A percentile compares a stretch with the other conserved stretches of the same genome.
Conservation (phyloP, 441 rosid genomes). For the Jatropha podagrica region DNA sequence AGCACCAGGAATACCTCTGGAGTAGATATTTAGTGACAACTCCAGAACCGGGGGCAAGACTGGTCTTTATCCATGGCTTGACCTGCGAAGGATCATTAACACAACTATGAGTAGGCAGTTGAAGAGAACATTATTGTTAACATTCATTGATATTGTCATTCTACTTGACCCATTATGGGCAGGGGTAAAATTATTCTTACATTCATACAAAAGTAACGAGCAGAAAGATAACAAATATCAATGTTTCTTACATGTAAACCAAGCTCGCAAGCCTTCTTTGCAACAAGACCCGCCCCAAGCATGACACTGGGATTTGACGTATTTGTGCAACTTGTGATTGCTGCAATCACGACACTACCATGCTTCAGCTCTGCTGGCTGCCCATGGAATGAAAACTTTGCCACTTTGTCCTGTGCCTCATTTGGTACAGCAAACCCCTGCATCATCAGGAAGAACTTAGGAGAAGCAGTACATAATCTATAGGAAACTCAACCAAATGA, state of each 20-base stretch:
- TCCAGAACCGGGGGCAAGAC: conserved; percentile 99
- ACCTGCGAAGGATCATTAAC: conserved; percentile 51
- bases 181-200: background rate
- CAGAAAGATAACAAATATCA: background rate
- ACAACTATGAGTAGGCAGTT: conserved; percentile 18
- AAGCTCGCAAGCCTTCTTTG: conserved; percentile 94
- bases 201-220: conserved; percentile 7
- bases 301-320: conserved; percentile 99
- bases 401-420: conserved; percentile 75
- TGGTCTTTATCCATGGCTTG: conserved; percentile 97
- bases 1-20: conserved; percentile 49
- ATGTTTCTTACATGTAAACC: conserved; percentile 65
- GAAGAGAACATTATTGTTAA: background rate
- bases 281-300: conserved; percentile 99
- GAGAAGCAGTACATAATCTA: conserved; percentile 3
- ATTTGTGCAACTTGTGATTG: conserved; percentile 98
- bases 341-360: conserved; percentile 98
- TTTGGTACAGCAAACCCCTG: conserved; percentile 97
- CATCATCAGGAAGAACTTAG: conserved; percentile 14
- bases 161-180: background rate
- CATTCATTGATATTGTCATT: background rate
- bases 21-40: conserved; percentile 91
- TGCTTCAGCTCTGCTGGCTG: conserved; percentile 90
- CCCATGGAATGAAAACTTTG: conserved; percentile 80
- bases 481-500: conserved; percentile 8